Base-by-base conservation (phyloP, 495 filamentous ascomycete genomes). In the Penicillium arizonense region DNA sequence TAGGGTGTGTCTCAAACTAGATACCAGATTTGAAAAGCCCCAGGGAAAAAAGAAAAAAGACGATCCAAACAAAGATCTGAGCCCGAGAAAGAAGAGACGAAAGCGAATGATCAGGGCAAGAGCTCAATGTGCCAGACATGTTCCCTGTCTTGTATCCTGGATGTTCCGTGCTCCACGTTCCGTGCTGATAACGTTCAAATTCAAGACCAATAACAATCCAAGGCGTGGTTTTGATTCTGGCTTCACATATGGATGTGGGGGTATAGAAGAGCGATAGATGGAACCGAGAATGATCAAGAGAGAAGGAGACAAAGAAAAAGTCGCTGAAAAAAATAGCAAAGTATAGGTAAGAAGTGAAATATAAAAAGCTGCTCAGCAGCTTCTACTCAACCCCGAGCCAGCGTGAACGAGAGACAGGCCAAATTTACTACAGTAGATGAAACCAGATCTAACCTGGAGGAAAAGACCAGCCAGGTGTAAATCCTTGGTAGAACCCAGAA, bases 381-480 rank as follows among this genome's bases (percentile, higher is more conserved):
- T 44, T 35, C 16, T 11, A 12, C 26, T 24, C 40, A 44, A 46
- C 21, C 26, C 7, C 13, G 21, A 33, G 35, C 7, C 35, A 11
- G 35, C 30, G 9, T 24, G 38, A 37, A 38, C 34, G 14, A 46
- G 16, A 16, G 24, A 32, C 6, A 9, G 12, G 33, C 21, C 28
- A 50, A 13, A 16, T 24, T 21, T 30, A 47, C 13, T 26, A 14
- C n/a, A 35, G 21, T 3, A 20, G 10, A 49, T 26, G 14, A 40
- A 23, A 2, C 12, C 5, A 38, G 16, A 47, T 43, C 55, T 62
- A 70, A 35, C 59, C 62, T 35, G 62, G 64, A 5, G 67, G 63
- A 42, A 69, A 74, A 34, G 51, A 53, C 71, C 71, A 74, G 16
- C 55, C 58, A 18, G 71, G 47, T 11, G 67, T 46, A 44, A 69